phyloP scores from a whole-genome alignment of 257 asterid species.

The Primulina eburnea region DNA sequence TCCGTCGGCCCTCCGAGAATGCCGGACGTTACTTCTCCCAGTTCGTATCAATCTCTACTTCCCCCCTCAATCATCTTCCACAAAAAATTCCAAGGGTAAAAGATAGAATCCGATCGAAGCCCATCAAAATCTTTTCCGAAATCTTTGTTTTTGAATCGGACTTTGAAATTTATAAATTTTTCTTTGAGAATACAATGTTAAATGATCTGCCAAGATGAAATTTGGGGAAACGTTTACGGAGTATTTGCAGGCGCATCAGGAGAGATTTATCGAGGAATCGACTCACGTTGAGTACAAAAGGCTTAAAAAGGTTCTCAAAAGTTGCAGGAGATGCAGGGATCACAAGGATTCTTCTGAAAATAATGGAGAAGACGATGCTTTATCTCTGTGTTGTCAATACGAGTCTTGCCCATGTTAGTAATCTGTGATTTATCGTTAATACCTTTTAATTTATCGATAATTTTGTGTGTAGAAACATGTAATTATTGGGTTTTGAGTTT shows the following conservation, averaged over 20 bases:
- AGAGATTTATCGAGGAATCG: slow-evolving; percentile 45
- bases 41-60: slow-evolving; percentile 19
- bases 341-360: slow-evolving; percentile 24
- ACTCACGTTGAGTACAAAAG: slow-evolving; percentile 78
- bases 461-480: neutral
- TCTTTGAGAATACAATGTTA: slow-evolving; percentile 1
- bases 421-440: neutral
- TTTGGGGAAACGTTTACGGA: slow-evolving; percentile 77
- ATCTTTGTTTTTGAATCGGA: neutral
- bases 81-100: too few species aligned
- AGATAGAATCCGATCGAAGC: slow-evolving; percentile 1
- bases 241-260: slow-evolving; percentile 58
- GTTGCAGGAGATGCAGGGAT: slow-evolving; percentile 56
- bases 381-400: slow-evolving; percentile 29
- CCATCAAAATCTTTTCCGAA: slow-evolving; percentile 1
- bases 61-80: neutral
- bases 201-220: slow-evolving; percentile 44
- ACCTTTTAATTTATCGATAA: neutral
- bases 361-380: slow-evolving; percentile 31
- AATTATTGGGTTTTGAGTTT: slow-evolving; percentile 10
- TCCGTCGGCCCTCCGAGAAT: slow-evolving; percentile 13
- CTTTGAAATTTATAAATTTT: slow-evolving; percentile 8
- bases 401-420: slow-evolving; percentile 58
- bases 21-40: slow-evolving; percentile 4
- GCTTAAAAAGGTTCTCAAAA: slow-evolving; percentile 76